These are phyloP conservation scores for Murraya paniculata DNA, from an alignment of 345 rosid species.

Conservation along the genomic window DNA sequence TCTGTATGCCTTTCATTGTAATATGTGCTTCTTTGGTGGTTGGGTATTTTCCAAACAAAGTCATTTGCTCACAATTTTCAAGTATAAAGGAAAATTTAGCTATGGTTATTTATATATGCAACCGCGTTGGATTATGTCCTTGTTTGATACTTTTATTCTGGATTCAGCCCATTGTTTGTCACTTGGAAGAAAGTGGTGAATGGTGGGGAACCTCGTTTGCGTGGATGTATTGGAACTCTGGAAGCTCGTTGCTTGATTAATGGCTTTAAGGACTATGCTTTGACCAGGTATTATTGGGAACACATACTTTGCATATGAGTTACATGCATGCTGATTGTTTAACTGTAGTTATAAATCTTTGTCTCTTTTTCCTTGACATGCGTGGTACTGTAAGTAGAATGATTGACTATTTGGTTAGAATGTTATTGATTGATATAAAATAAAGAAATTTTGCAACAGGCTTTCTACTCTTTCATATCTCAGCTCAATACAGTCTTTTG, in stretches of 20 bases:
- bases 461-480: neutral
- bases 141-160: slow-evolving; percentile 17
- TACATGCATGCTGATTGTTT: neutral
- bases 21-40: neutral
- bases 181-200: slow-evolving; percentile 93
- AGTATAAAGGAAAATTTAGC: neutral
- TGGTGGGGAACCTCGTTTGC: slow-evolving; percentile 91
- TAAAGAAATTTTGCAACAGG: neutral
- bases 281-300: slow-evolving; percentile 62
- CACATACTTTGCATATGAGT: slow-evolving; percentile 12
- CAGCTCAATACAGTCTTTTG: neutral
- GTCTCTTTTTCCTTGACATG: neutral
- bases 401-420: neutral
- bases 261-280: slow-evolving; percentile 93
- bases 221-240: slow-evolving; percentile 97
- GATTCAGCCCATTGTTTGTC: slow-evolving; percentile 87
- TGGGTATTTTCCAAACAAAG: neutral
- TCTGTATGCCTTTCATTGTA: neutral
- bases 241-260: slow-evolving; percentile 79
- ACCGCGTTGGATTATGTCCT: neutral
- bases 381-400: neutral
- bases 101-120: neutral
- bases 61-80: neutral
- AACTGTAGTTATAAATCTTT: neutral
- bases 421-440: neutral